Percentiles rank a stretch among this genome's conserved stretches.
Evolutionary conservation across 805 yeast genomes (phyloP).

Genomic region (Lachancea dasiensis): DNA sequence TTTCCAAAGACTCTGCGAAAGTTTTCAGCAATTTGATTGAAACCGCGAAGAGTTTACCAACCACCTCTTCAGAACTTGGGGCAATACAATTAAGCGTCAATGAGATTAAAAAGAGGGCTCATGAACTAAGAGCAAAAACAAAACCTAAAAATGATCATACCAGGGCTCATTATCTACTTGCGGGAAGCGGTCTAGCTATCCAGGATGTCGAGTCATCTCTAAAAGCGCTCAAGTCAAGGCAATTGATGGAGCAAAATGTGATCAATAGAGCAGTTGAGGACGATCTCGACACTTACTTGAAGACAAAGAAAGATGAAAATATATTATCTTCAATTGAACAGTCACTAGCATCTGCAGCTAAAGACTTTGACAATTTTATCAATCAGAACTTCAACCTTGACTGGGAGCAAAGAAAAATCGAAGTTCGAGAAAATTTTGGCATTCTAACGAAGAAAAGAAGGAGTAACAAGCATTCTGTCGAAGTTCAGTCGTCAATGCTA

Average conservation of each 20-base stretch:
- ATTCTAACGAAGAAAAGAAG: slow-evolving; percentile 36
- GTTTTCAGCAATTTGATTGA: slow-evolving; percentile 66
- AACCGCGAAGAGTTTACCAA: slow-evolving; percentile 70
- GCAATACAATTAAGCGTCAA: slow-evolving; percentile 72
- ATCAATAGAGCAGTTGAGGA: slow-evolving; percentile 18
- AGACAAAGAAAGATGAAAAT: slow-evolving; percentile 72
- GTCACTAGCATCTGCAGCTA: slow-evolving; percentile 63
- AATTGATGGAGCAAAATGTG: slow-evolving; percentile 27
- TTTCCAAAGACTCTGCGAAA: slow-evolving; percentile 13
- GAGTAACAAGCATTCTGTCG: slow-evolving; percentile 6
- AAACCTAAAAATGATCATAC: slow-evolving; percentile 41
- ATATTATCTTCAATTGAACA: slow-evolving; percentile 79
- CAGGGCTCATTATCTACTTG: slow-evolving; percentile 81
- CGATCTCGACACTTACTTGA: slow-evolving; percentile 59
- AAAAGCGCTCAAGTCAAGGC: slow-evolving; percentile 38
- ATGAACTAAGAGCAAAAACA: slow-evolving; percentile 44
- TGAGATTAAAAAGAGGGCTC: slow-evolving; percentile 69
- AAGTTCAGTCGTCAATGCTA: slow-evolving; percentile 15
- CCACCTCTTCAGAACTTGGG: slow-evolving; percentile 60
- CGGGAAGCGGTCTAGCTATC: slow-evolving; percentile 81
- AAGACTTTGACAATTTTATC: slow-evolving; percentile 76
- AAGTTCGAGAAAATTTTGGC: slow-evolving; percentile 68
- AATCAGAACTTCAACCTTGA: slow-evolving; percentile 68
- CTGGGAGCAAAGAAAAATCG: slow-evolving; percentile 76
- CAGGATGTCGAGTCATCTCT: slow-evolving; percentile 71